Evolutionary conservation across 164 flowering plant species (phyloP).

Genomic region (Euptelea pleiosperma): DNA sequence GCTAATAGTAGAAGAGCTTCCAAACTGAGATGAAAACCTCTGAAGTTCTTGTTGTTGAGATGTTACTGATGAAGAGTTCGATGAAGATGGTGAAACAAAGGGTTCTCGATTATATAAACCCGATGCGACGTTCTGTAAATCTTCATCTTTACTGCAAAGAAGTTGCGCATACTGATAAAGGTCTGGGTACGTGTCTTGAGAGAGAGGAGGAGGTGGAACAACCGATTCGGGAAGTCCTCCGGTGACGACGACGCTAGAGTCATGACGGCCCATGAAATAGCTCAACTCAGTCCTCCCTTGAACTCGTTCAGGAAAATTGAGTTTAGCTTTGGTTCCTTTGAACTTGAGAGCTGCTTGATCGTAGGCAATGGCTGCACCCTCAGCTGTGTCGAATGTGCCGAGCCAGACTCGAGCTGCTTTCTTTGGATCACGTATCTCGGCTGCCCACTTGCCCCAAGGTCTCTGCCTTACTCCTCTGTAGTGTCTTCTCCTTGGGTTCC

Average conservation of each 20-base stretch:
- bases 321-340: conserved; percentile 76
- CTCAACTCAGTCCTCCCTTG: conserved; percentile 32
- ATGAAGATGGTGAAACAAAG: conserved; percentile 4
- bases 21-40: conserved; percentile 17
- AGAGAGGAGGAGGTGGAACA: conserved; percentile 4
- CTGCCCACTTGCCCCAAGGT: conserved; percentile 93
- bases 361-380: conserved; percentile 75
- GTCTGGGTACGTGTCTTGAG: conserved; percentile 22
- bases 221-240: neutral
- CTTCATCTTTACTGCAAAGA: conserved; percentile 21
- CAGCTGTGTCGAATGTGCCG: conserved; percentile 75
- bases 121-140: conserved; percentile 16
- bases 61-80: conserved; percentile 20
- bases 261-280: conserved; percentile 22
- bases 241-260: neutral
- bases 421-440: conserved; percentile 78
- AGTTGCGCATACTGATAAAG: conserved; percentile 31
- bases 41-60: conserved; percentile 19
- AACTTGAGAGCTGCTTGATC: conserved; percentile 74
- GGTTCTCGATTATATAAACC: conserved; percentile 11
- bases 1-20: conserved; percentile 24
- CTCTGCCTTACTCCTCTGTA: conserved; percentile 85
- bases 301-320: conserved; percentile 78
- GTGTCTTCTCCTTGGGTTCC: conserved; percentile 43
- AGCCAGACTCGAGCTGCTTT: conserved; percentile 85